Percentiles rank a stretch among this genome's conserved stretches.
Conservation (phyloP, 2,329 filamentous ascomycete genomes). For the Neonectria neomacrospora region DNA sequence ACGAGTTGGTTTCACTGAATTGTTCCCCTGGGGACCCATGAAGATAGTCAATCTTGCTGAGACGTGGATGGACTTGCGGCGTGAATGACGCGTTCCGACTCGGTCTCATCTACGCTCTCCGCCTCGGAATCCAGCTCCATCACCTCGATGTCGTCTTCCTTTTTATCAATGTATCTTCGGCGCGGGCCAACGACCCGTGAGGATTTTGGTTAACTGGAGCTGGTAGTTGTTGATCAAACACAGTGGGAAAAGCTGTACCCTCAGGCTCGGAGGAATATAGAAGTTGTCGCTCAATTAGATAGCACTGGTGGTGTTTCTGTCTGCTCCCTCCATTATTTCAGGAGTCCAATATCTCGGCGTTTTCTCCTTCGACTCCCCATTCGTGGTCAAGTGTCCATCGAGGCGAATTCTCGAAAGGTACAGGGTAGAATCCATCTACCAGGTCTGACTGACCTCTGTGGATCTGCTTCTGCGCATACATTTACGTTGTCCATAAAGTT, state of each 20-base stretch:
- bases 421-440: background rate
- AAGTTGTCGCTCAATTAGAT: too few species aligned
- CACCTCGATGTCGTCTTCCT: too few species aligned
- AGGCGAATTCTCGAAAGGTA: background rate
- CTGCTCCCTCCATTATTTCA: background rate
- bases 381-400: background rate
- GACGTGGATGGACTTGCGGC: too few species aligned
- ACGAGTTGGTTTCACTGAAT: too few species aligned
- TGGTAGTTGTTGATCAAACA: background rate
- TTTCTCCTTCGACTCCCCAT: background rate
- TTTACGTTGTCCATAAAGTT: background rate
- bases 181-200: background rate
- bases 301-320: background rate
- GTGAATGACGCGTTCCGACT: too few species aligned
- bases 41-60: too few species aligned
- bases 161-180: background rate
- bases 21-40: too few species aligned
- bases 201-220: background rate
- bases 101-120: too few species aligned
- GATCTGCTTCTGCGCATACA: background rate
- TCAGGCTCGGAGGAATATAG: background rate
- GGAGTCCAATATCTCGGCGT: background rate
- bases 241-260: background rate
- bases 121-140: too few species aligned
- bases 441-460: background rate